These are phyloP conservation scores for Salvia sclarea DNA, from an alignment of 305 asterid species.

Conservation along the genomic window DNA sequence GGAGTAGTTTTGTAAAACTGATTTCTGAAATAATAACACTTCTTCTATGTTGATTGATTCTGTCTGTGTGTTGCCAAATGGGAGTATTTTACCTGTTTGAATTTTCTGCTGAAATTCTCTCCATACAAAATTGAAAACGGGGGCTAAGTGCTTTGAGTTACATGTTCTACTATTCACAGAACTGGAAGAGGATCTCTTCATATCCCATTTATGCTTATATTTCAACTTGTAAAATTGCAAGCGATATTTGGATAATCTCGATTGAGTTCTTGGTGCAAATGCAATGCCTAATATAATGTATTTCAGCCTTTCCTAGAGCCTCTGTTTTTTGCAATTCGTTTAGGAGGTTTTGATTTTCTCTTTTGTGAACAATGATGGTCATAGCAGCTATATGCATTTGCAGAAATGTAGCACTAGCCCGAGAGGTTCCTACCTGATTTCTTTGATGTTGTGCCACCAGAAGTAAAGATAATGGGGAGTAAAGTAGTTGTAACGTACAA, in stretches of 20 bases:
- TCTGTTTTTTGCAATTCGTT: not conserved
- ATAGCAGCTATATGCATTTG: conserved; percentile 6
- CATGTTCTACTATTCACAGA: conserved; percentile 1
- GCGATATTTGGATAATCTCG: not conserved
- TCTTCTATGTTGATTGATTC: not conserved
- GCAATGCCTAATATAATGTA: not conserved
- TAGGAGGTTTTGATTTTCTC: not conserved
- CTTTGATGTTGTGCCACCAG: conserved; percentile 6
- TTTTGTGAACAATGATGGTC: not conserved
- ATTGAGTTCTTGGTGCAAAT: not conserved
- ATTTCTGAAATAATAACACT: not conserved
- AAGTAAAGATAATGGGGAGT: conserved; percentile 45
- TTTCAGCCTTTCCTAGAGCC: not conserved
- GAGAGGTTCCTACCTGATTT: not conserved
- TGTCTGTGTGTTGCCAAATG: conserved; percentile 11
- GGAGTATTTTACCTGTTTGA: not conserved
- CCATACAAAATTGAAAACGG: not conserved
- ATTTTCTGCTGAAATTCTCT: not conserved
- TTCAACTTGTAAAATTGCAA: not conserved
- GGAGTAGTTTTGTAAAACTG: not conserved
- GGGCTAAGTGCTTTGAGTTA: not conserved
- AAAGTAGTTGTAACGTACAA: conserved; percentile 69
- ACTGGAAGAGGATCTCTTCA: too few species aligned
- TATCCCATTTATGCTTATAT: not conserved
- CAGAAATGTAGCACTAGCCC: conserved; percentile 25